Evolutionary conservation across 2,329 filamentous ascomycete genomes (phyloP), one percentile per base, ranked within the genome.

Genomic region (Sordariomycetes sp.): DNA sequence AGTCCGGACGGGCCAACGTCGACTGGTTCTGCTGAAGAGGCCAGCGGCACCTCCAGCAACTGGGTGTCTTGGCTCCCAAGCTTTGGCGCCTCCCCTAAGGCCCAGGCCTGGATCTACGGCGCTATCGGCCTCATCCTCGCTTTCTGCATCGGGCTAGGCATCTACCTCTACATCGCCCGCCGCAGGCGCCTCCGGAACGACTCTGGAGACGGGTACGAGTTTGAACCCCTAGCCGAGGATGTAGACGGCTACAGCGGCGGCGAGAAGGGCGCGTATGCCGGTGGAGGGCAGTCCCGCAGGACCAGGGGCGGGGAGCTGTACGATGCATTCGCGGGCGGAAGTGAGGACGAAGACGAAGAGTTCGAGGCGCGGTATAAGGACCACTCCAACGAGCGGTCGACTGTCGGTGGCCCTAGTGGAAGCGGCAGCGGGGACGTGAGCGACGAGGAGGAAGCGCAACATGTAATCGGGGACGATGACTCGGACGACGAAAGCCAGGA

Each of bases 281-380:
- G 71, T 60, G 71, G 76, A 10, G 66, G 66, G 28, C 68, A 71
- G 63, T 65, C 74, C 20, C 75, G 76, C 59, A 78, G 81, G 63
- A 78, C 79, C 56, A 72, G 90, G 22, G 94, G 90, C 2, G 91
- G 93, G 32, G 93, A 97, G 74, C 75, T 99, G 52, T 99, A 99
- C 70, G 94, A 99, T 76, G 94, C 94, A 4, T 99, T 99, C 78
- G 94, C 94, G 0, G 92, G 90, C 18, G 93, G 91, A 57, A 85
- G 81, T 61, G 80, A 82, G 25, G 93, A 93, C 59, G 92, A 94
- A 59, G 88, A 76, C 60, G 88, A 76, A 60, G 74, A 76, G 28
- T 68, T 72, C 48, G 71, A 73, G 3, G 67, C 78, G 59, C 69
- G 66, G 53, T 76, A 76, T 37, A 75, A 74, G 16, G 75, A 76